These are phyloP conservation scores for Aleurites moluccanus DNA, from an alignment of 441 rosid genomes.

Conservation along the genomic window DNA sequence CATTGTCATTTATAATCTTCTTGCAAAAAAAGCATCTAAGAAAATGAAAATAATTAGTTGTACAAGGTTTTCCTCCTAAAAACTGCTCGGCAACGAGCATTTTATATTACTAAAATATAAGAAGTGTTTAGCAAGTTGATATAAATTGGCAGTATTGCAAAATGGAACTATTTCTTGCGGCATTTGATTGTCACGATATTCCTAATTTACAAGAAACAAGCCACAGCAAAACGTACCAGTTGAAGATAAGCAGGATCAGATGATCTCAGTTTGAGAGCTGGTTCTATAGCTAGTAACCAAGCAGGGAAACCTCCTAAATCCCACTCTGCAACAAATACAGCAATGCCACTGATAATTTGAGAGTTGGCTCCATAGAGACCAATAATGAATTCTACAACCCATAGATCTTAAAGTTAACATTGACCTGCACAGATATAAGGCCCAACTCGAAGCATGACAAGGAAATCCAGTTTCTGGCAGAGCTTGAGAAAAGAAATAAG, in stretches of 20 bases:
- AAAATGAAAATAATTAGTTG: neutral
- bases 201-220: conserved; percentile 12
- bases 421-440: conserved; percentile 95
- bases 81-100: neutral
- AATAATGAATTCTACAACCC: neutral
- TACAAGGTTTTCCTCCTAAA: neutral
- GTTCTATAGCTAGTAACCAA: conserved; percentile 80
- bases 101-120: neutral
- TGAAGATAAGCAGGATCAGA: conserved; percentile 73
- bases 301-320: conserved; percentile 95
- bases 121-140: neutral
- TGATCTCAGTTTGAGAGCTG: conserved; percentile 67
- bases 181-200: neutral
- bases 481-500: conserved; percentile 74
- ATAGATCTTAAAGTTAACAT: conserved; percentile 8
- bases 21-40: neutral
- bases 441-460: conserved; percentile 94
- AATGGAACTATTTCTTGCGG: neutral
- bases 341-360: neutral
- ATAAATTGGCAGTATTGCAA: neutral
- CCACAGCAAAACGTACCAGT: conserved; percentile 44
- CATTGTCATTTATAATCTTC: neutral
- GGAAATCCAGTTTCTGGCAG: conserved; percentile 72
- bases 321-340: conserved; percentile 67
- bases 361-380: neutral